Evolutionary conservation across 1,139 yeast genomes (phyloP).

Genomic region (Blastobotrys arbuscula): DNA sequence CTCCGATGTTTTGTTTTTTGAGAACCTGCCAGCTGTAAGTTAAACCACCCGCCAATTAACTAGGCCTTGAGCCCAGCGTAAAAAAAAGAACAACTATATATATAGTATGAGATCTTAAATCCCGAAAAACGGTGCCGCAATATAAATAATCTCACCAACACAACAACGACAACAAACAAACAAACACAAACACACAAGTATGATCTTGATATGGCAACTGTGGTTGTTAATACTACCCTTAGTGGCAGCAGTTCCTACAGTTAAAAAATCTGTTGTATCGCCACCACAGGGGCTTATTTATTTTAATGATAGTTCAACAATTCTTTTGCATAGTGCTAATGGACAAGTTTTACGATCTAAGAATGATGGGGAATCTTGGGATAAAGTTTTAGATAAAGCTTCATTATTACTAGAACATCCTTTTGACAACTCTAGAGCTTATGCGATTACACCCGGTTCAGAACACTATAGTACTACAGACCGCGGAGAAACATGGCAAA

Average conservation of each 20-base stretch:
- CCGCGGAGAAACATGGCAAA: constrained; percentile 53
- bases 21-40: too few species aligned
- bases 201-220: not conserved
- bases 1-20: too few species aligned
- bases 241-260: constrained; percentile 3
- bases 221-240: not conserved
- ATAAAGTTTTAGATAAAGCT: constrained; percentile 32
- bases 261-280: not conserved
- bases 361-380: constrained; percentile 58
- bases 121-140: not conserved
- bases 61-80: too few species aligned
- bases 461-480: constrained; percentile 51
- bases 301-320: constrained; percentile 23
- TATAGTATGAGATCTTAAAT: too few species aligned
- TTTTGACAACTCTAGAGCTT: constrained; percentile 45
- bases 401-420: constrained; percentile 42
- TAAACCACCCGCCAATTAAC: too few species aligned
- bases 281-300: constrained; percentile 35
- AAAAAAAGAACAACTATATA: too few species aligned
- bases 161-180: not conserved
- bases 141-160: not conserved
- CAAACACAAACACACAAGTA: not conserved
- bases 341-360: constrained; percentile 40
- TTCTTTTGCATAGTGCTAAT: constrained; percentile 38
- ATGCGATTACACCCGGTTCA: constrained; percentile 39